Evolutionary conservation across 2,329 filamentous ascomycete genomes (phyloP), one percentile per base, ranked within the genome.

Genomic region (Arthroderma sp.): DNA sequence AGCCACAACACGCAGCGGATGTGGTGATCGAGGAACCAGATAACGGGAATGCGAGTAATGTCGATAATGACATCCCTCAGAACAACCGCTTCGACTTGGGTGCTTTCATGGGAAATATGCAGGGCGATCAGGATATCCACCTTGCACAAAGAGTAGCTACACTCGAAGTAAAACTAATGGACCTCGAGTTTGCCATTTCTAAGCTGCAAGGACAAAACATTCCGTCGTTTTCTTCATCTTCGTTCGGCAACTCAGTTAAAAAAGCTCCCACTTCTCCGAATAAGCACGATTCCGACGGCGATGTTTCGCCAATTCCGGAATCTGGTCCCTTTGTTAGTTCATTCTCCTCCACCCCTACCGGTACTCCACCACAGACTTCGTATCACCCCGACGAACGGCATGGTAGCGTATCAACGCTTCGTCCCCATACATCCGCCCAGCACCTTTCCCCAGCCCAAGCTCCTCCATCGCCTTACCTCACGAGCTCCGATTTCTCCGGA

Each of bases 91-190:
- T 63, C 1, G 58, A 63, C 45, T 57, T 68, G 33, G 59, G 60
- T n/a, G 59, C 57, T 32, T 53, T 68, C 8, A 56, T 66, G 33
- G 60, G 56, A 36, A 55, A 57, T 8, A 64, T 69, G 55, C 63
- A 66, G 38, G 57, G 61, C 33, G 60, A 65, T 44, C 62, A 64
- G 27, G 59, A 59, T 15, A 53, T 61, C 11, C 64, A 59, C 32
- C 52, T 71, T 1, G 67, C 69, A 45, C 66, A 71, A 44, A 61
- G 69, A 39, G 50, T 72, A n/a, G 66, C 65, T 31, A 71, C 68
- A 0, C 54, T 72, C 5, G 69, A 72, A 48, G 68, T 72, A 22
- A 72, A 72, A 48, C 53, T 71, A 41, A 69, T 70, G 50, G 69
- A 71, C 40, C 58, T 72, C 4, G 69, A 72, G 50, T 68, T 69